phyloP scores from a whole-genome alignment of 306 rosid genomes.

The Lupinus albus region DNA sequence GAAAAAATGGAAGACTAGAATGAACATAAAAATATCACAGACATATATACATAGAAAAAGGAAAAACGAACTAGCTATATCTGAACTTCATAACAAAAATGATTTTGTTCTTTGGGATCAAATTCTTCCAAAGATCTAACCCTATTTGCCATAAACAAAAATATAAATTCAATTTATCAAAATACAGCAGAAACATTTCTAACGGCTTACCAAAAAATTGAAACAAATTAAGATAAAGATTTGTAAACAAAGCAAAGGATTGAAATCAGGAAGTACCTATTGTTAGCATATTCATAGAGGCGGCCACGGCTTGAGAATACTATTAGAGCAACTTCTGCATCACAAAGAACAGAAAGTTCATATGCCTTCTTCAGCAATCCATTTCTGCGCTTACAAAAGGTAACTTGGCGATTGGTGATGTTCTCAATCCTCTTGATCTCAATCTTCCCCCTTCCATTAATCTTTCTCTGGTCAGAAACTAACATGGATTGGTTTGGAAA shows the following conservation, averaged over 20 bases:
- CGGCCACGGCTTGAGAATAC: conserved; percentile 60
- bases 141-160: conserved; percentile 7
- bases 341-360: conserved; percentile 81
- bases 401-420: conserved; percentile 56
- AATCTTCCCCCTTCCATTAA: conserved; percentile 56
- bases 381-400: conserved; percentile 58
- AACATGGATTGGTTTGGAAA: conserved; percentile 58
- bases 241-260: conserved; percentile 25
- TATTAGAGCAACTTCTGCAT: conserved; percentile 72
- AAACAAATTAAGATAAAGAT: neutral
- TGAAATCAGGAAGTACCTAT: conserved; percentile 41
- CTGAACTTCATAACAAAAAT: conserved; percentile 39
- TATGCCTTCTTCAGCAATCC: conserved; percentile 60
- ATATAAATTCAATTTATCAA: conserved; percentile 2
- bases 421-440: conserved; percentile 57
- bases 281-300: conserved; percentile 57
- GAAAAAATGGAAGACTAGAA: neutral
- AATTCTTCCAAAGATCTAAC: conserved; percentile 39
- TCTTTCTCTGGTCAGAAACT: conserved; percentile 47
- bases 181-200: conserved; percentile 28
- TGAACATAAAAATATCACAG: conserved; percentile 31
- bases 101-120: conserved; percentile 35
- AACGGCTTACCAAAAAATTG: neutral
- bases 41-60: conserved; percentile 39
- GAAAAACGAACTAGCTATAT: conserved; percentile 15